These are phyloP conservation scores for Coemansia sp. DNA, from an alignment of 192 early-diverging fungal species.

Conservation along the genomic window DNA sequence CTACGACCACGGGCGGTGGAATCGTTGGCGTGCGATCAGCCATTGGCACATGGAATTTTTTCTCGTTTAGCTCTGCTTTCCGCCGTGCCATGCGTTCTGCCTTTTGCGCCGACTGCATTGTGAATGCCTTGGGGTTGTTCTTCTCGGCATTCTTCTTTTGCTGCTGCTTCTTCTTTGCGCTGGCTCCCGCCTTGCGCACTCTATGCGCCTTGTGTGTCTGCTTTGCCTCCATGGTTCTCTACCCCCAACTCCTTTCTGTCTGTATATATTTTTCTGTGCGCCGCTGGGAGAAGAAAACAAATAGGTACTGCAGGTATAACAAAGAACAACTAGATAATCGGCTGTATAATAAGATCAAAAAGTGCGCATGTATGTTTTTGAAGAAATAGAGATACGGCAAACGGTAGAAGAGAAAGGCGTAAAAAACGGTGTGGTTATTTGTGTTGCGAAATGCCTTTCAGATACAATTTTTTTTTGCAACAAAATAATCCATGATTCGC, in stretches of 20 bases:
- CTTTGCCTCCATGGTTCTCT: conserved; percentile 56
- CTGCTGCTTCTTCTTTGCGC: conserved; percentile 75
- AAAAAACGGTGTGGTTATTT: no score
- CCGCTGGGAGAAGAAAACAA: neutral
- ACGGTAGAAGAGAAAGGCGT: no score
- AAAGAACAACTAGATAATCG: no score
- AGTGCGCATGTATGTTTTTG: no score
- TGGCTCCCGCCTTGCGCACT: conserved; percentile 80
- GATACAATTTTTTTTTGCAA: no score
- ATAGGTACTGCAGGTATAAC: no score
- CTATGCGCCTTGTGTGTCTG: conserved; percentile 82
- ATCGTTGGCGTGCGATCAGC: conserved; percentile 91
- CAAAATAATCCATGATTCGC: no score
- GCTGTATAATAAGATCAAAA: no score
- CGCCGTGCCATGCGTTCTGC: conserved; percentile 80
- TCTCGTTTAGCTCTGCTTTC: conserved; percentile 84
- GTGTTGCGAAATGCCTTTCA: no score
- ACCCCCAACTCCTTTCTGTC: neutral
- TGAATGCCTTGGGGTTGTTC: conserved; percentile 67
- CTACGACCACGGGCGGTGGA: conserved; percentile 90
- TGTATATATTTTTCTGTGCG: neutral
- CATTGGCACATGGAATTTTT: conserved; percentile 92
- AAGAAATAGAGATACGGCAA: no score
- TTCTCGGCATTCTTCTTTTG: conserved; percentile 69
- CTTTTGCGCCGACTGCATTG: conserved; percentile 67